Evolutionary conservation across 2,329 filamentous ascomycete genomes (phyloP).

Genomic region (Pseudohalonectria lignicola): DNA sequence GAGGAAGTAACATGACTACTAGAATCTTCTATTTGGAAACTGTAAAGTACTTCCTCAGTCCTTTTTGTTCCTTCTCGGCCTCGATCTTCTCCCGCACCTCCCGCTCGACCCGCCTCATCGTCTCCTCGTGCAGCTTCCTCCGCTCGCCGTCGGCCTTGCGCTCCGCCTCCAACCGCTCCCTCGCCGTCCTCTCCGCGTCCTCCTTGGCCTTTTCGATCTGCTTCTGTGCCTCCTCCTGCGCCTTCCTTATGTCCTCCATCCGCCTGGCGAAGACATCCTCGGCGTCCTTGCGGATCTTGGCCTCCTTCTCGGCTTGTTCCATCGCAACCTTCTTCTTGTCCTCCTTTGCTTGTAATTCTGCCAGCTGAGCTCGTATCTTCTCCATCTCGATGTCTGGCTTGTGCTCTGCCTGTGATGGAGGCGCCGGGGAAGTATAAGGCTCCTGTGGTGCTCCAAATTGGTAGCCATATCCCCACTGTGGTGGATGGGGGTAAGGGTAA

Average conservation of each 20-base stretch:
- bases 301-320: constrained; percentile 17
- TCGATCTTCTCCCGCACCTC: constrained; percentile 27
- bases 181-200: constrained; percentile 36
- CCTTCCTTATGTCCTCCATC: constrained; percentile 20
- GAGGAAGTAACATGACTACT: no score
- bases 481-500: background rate
- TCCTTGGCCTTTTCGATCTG: constrained; percentile 34
- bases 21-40: no score
- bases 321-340: constrained; percentile 23
- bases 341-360: constrained; percentile 33
- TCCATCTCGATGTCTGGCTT: constrained; percentile 49
- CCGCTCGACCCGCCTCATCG: constrained; percentile 19
- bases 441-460: background rate
- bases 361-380: constrained; percentile 48
- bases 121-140: constrained; percentile 18
- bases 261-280: no score
- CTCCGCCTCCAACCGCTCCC: constrained; percentile 25
- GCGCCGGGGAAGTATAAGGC: constrained; percentile 27
- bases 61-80: no score
- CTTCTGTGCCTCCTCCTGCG: constrained; percentile 30
- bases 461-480: background rate
- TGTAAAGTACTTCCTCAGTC: no score
- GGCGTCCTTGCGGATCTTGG: constrained; percentile 8
- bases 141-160: constrained; percentile 24
- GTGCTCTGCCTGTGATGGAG: constrained; percentile 21